These are phyloP conservation scores for Saksenaea oblongispora DNA, from an alignment of 371 early-diverging fungal genomes.

Conservation along the genomic window DNA sequence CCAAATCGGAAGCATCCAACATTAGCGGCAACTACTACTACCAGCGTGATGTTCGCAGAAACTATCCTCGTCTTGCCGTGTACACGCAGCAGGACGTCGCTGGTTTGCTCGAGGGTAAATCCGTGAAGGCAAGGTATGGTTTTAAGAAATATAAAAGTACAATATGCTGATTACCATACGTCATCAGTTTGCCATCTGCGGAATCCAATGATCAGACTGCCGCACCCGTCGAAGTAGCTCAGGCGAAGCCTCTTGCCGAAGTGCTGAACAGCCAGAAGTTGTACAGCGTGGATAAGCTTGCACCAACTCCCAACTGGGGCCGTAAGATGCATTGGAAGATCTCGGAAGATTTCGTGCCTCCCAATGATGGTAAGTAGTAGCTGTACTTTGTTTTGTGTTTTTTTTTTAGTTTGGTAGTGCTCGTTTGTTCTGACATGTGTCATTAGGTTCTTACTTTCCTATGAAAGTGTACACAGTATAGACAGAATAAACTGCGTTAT, in stretches of 20 bases:
- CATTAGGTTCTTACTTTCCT: constrained; percentile 40
- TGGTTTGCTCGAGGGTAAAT: constrained; percentile 56
- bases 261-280: constrained; percentile 39
- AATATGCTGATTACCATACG: not conserved
- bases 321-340: constrained; percentile 40
- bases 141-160: not conserved
- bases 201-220: constrained; percentile 21
- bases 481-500: constrained; percentile 8
- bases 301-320: constrained; percentile 49
- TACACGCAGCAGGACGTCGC: constrained; percentile 82
- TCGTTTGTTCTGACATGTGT: not conserved
- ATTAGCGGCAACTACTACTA: constrained; percentile 87
- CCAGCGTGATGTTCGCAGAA: constrained; percentile 87
- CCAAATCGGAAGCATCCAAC: constrained; percentile 59
- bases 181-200: constrained; percentile 29
- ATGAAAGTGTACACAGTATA: constrained; percentile 31
- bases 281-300: constrained; percentile 31
- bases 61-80: constrained; percentile 86
- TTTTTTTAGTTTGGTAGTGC: not conserved
- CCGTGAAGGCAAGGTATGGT: constrained; percentile 41
- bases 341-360: constrained; percentile 46
- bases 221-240: constrained; percentile 18
- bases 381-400: not conserved
- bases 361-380: constrained; percentile 44
- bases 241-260: constrained; percentile 45